These are phyloP conservation scores for Leishmania lainsoni DNA, from an alignment of 208 protist genomes.

Conservation along the genomic window DNA sequence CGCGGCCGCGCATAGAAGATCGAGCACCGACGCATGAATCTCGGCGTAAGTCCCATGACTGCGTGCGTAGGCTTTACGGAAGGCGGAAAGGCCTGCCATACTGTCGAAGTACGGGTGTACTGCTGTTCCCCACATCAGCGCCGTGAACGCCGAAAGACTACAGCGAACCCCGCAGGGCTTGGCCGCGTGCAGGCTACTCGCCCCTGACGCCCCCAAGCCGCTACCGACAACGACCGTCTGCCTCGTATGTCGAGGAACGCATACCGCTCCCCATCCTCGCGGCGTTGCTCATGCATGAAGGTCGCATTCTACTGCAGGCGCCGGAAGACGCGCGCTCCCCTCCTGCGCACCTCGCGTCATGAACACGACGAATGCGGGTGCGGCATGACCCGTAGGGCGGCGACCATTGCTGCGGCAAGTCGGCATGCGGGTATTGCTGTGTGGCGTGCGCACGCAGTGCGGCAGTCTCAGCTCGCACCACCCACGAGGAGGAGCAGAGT, in stretches of 20 bases:
- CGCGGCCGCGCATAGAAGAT: not conserved
- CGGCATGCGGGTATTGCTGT: not conserved
- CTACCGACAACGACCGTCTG: not conserved
- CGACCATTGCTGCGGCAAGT: not conserved
- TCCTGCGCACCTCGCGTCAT: not conserved
- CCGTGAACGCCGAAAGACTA: not conserved
- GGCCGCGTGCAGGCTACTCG: not conserved
- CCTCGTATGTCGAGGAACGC: not conserved
- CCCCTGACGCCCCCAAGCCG: not conserved
- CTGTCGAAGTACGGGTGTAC: not conserved
- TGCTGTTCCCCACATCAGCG: not conserved
- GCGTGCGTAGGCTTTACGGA: not conserved
- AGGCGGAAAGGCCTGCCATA: not conserved
- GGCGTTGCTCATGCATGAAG: not conserved
- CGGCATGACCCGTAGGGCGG: not conserved
- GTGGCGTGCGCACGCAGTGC: not conserved
- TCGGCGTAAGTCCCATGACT: not conserved
- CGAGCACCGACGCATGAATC: not conserved
- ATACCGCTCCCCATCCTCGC: not conserved
- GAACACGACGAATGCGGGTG: not conserved
- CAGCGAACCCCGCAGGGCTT: not conserved
- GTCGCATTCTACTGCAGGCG: not conserved
- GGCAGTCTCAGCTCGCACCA: not conserved
- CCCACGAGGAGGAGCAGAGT: not conserved
- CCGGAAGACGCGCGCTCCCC: not conserved